Evolutionary conservation across 2,329 filamentous ascomycete genomes (phyloP), one percentile per base, ranked within the genome.

Genomic region (Penicillium freii): DNA sequence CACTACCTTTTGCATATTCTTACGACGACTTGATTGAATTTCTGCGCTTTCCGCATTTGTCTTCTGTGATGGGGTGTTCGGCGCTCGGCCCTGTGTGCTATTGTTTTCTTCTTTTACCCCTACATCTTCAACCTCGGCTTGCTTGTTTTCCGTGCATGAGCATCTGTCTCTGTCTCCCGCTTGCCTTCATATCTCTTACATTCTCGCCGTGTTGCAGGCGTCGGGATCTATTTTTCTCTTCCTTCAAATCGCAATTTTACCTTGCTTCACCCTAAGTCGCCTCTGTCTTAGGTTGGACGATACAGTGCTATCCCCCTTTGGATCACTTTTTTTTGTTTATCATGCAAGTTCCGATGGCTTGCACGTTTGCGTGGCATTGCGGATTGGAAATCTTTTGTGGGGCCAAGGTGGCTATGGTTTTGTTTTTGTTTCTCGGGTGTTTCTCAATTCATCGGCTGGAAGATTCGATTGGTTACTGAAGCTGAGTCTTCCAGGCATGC

Each of bases 1-100:
- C 61, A 68, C 68, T 67, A 71, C 65, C 66, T 71, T 72, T 60
- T 73, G 70, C 70, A 73, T 73, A 74, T 73, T 71, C 69, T 72
- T 73, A 73, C 65, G 71, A 73, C 68, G 66, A 69, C 69, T 64
- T 69, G 60, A 69, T 71, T 69, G 57, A 65, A 58, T 66, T 67
- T 72, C 67, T 70, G 67, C 64, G 67, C 61, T 66, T 54, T 68
- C 66, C 64, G 70, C 70, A 73, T 73, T 71, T 66, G 65, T 67
- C 62, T 66, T 66, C 62, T 68, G 60, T 71, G 64, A 59, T 57
- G 57, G 62, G 71, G 69, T 68, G 69, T 73, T 67, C 58, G 70
- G 70, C 70, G 71, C 70, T 67, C 58, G 59, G 62, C 61, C 56
- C 57, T 66, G 62, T 57, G 55, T 56, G 56, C 63, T 62, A 63